Evolutionary conservation across 2,329 filamentous ascomycete genomes (phyloP), one percentile per base, ranked within the genome.

Genomic region (Penicillium sp.): DNA sequence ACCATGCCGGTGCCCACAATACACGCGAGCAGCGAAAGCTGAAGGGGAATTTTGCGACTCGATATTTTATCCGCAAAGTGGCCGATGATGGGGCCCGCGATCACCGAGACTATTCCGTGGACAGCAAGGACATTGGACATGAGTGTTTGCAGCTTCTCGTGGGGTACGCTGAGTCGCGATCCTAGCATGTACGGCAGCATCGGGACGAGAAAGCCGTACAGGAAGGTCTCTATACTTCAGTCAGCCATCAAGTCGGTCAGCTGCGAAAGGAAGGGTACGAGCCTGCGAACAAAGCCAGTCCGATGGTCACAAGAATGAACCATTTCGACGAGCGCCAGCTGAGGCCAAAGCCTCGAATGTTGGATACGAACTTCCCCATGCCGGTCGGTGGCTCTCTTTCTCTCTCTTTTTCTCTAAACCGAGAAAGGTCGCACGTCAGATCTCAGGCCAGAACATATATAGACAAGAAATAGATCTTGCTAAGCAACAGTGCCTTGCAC

Each of bases 121-220:
- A 56, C 25, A 7, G 62, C 48, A 3, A 66, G 49, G 4, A 66
- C 43, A 0, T 53, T 45, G 8, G 59, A 58, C 9, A 54, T 63
- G 32, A 57, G 43, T 5, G 42, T 35, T 40, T 65, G 63, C 3
- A 60, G 59, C 5, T 56, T 32, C 5, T 53, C 55, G 4, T 47
- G 47, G 26, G 59, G 54, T 35, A 59, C 39, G 13, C 55, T 34
- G 5, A 66, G 47, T 12, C 62, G 58, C 7, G 44, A 48, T 47
- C 62, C 54, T 12, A 66, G 45, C 53, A 66, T 63, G 33, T 61
- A 62, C 4, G 53, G 48, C 8, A 67, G 50, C 35, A 66, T 62
- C 4, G 63, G 63, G 8, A 66, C 59, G 12, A 66, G 43, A 38
- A 65, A 65, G 44, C 53, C 55, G 48, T 58, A 66, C 4, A 66